Evolutionary conservation across 768 basidiomycete genomes (phyloP).

Genomic region (Auricularia cornea): DNA sequence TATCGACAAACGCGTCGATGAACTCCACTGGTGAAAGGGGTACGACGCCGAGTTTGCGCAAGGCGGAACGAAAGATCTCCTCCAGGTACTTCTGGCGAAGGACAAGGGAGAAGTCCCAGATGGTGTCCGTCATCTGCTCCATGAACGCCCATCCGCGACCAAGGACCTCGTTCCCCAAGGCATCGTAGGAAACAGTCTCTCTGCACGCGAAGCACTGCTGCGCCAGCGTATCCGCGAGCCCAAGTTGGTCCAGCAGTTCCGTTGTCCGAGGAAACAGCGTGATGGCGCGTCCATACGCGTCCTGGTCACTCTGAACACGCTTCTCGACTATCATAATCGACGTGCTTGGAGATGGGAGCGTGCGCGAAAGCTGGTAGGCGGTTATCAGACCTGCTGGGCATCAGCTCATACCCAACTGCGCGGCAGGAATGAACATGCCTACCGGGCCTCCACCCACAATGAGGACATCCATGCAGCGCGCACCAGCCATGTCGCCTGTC

Average conservation of each 20-base stretch:
- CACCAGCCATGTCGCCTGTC: not conserved
- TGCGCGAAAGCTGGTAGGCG: not conserved
- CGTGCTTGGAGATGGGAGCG: not conserved
- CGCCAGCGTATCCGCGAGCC: conserved; percentile 1
- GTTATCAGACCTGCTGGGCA: not conserved
- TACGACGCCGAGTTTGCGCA: not conserved
- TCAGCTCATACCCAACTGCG: too few species aligned
- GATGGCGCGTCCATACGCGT: conserved; percentile 8
- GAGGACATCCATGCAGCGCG: conserved; percentile 3
- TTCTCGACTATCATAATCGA: conserved; percentile 1
- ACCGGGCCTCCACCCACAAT: conserved; percentile 10
- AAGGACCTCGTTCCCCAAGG: not conserved
- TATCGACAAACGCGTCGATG: not conserved
- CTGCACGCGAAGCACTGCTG: not conserved
- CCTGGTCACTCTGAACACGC: conserved; percentile 1
- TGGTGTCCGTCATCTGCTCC: conserved; percentile 3
- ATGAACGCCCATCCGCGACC: conserved; percentile 6
- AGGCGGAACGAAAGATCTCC: conserved; percentile 1
- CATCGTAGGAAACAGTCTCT: conserved; percentile 5
- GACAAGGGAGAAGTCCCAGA: conserved; percentile 5
- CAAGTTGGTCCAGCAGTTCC: conserved; percentile 7
- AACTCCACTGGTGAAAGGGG: not conserved
- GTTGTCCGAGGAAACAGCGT: conserved; percentile 4
- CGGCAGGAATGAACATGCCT: too few species aligned
- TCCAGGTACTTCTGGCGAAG: conserved; percentile 7